A percentile compares a stretch with the other conserved stretches of the same genome.
phyloP scores from a whole-genome alignment of 176 grass and related monocot genomes.

The Saccharum spontaneum region DNA sequence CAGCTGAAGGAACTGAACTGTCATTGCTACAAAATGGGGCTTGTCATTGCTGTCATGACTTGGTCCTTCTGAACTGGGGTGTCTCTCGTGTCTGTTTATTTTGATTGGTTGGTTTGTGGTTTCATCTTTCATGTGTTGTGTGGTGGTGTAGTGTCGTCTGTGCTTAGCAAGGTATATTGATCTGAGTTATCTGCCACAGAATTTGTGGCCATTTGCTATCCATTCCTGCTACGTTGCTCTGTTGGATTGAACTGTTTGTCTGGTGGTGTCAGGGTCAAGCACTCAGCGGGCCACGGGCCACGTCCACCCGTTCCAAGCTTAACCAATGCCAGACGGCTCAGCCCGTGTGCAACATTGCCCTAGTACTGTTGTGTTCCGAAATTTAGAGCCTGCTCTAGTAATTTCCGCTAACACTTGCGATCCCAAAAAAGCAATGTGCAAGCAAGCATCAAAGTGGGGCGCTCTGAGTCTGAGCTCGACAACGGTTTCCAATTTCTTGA shows the following conservation, averaged over 20 bases:
- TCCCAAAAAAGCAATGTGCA: background rate
- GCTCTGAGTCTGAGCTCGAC: too few species aligned
- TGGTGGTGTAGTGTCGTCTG: background rate
- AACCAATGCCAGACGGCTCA: too few species aligned
- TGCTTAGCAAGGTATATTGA: background rate
- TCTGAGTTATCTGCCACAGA: background rate
- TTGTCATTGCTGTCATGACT: constrained; percentile 28
- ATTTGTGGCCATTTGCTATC: constrained; percentile 30
- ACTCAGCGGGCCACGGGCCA: too few species aligned
- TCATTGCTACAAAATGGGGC: background rate
- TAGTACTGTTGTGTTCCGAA: background rate
- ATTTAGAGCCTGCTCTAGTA: background rate
- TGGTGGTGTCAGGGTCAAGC: too few species aligned
- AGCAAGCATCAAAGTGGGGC: too few species aligned
- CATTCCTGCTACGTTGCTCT: background rate
- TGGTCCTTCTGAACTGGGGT: background rate
- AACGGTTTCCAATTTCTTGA: background rate
- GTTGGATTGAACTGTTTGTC: background rate
- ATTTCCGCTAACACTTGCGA: background rate
- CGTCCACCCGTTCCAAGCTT: too few species aligned
- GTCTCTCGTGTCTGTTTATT: background rate
- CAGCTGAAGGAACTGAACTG: constrained; percentile 22
- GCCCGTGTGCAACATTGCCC: too few species aligned
- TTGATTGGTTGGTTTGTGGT: constrained; percentile 6
- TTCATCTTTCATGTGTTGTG: constrained; percentile 10